Evolutionary conservation across 306 rosid species (phyloP), one percentile per base, ranked within the genome.

Genomic region (Vicia sativa): DNA sequence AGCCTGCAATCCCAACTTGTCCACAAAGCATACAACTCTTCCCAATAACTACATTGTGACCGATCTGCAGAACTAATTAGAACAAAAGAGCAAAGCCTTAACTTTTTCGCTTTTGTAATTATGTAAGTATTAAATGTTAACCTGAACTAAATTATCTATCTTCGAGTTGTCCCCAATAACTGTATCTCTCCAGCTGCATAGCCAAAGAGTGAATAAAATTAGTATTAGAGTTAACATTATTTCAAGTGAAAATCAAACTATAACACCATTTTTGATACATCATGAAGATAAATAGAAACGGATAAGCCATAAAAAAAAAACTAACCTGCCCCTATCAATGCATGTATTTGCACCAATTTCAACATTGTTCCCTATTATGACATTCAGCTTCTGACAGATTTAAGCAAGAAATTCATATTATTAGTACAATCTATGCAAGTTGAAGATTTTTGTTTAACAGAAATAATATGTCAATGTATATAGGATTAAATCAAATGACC

Each of bases 131-230:
- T 35, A 66, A 73, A 75, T 45, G 54, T 38, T 70, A 81, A 93
- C 98, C 98, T 93, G 97, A 77, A 93, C 95, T 70, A 92, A 86
- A 80, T 93, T 90, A 80, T 90, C 98, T 56, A 93, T 88, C 85
- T 88, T 93, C 2, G 96, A 77, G 71, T 90, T 68, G 71, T 90
- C 89, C 64, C 95, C 91, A 44, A 90, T 77, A 59, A 80, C 74
- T 2, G 98, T 93, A 76, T 93, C 98, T 83, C 98, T 85, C 97
- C 98, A 93, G 79, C 98, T 93, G 86, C 77, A 81, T 65, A 65
- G 74, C 43, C 46, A 72, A 81, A 75, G 23, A 3, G 59, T 26
- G 11, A n/a, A 63, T 45, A 34, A 18, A 65, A 65, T 79, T 72
- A 67, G 15, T 42, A 34, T 34, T 34, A 34, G 38, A 34, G 38